Evolutionary conservation across 179 eudicot genomes (phyloP).

Genomic region (Beta lomatogona): DNA sequence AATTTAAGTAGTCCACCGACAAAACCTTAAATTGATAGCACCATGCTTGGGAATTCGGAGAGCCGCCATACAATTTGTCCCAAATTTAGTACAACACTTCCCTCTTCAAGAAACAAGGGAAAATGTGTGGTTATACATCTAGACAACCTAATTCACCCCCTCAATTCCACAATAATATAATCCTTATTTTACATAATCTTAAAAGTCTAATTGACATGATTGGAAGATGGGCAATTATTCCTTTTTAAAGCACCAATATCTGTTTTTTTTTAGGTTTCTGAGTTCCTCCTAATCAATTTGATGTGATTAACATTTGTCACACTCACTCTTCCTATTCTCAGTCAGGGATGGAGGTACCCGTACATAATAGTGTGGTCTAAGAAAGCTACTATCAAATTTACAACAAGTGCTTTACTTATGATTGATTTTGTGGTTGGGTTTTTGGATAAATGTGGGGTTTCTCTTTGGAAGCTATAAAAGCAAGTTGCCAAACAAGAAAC

Average conservation of each 20-base stretch:
- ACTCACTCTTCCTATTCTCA: not conserved
- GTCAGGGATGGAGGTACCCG: not conserved
- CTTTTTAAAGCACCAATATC: not conserved
- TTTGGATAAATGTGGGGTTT: constrained; percentile 1
- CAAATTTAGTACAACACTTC: too few relatives aligned
- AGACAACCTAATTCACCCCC: too few relatives aligned
- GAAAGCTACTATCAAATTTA: not conserved
- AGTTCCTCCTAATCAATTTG: constrained; percentile 9
- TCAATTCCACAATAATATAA: too few relatives aligned
- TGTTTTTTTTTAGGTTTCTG: not conserved
- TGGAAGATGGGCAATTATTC: constrained; percentile 10
- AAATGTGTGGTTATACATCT: too few relatives aligned
- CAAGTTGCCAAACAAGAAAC: constrained; percentile 9
- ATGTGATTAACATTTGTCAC: constrained; percentile 17
- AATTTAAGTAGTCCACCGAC: too few relatives aligned
- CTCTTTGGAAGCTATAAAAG: not conserved
- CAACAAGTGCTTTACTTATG: constrained; percentile 7
- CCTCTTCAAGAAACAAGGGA: too few relatives aligned
- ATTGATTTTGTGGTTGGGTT: constrained; percentile 3
- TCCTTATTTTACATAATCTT: not conserved
- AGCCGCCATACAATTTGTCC: too few relatives aligned
- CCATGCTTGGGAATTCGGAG: too few relatives aligned
- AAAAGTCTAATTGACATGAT: constrained; percentile 7
- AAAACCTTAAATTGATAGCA: too few relatives aligned
- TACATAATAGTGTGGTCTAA: not conserved